phyloP scores from a whole-genome alignment of 148 eudicot species.

The Cornus controversa region DNA sequence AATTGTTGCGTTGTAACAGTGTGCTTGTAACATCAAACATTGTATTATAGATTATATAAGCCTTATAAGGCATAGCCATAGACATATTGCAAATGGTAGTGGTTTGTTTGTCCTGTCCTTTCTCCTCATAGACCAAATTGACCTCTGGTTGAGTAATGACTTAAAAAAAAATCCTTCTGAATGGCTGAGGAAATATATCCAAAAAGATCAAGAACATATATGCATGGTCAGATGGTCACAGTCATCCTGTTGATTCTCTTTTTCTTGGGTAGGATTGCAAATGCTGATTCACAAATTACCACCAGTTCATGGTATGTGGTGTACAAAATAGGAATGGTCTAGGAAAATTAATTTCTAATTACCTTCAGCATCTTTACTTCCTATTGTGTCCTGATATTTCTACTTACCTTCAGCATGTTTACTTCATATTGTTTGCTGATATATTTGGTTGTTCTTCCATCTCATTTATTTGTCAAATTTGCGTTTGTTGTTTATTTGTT shows the following conservation, averaged over 20 bases:
- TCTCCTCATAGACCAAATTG: neutral
- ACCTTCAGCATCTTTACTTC: neutral
- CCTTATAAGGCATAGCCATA: too few species aligned
- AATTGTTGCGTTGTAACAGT: too few species aligned
- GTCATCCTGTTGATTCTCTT: neutral
- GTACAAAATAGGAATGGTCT: neutral
- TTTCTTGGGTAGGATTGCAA: neutral
- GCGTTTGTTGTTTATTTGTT: neutral
- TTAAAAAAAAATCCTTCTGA: neutral
- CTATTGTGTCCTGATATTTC: neutral
- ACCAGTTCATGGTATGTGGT: neutral
- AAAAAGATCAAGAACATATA: neutral
- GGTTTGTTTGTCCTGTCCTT: neutral
- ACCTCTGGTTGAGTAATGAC: neutral
- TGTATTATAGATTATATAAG: neutral
- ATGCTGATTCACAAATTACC: neutral
- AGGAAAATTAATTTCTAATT: neutral
- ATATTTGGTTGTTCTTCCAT: neutral
- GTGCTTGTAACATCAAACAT: neutral
- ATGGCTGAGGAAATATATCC: neutral
- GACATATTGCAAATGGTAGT: too few species aligned
- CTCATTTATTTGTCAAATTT: conserved; percentile 2
- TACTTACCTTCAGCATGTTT: neutral
- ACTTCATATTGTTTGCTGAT: neutral
- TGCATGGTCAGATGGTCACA: neutral